phyloP scores from a whole-genome alignment of 78 protist genomes.

The Chrysochromulina tobinii region DNA sequence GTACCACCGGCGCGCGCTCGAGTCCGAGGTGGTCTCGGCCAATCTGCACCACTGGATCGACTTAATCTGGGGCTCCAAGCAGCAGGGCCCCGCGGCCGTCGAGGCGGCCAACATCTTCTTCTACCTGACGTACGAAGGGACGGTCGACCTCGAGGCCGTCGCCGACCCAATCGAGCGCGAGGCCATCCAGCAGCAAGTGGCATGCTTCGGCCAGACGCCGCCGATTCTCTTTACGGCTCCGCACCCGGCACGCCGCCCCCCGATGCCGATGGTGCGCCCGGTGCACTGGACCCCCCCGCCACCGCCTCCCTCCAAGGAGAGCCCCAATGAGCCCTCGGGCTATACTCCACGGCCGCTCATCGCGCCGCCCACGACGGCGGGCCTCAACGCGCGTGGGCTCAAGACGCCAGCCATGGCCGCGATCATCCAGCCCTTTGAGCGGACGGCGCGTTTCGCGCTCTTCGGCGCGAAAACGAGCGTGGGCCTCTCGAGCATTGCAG shows the following conservation, averaged over 20 bases:
- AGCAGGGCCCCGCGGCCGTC: slow-evolving; percentile 68
- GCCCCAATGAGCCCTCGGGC: no score
- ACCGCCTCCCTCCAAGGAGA: no score
- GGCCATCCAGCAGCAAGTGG: not conserved
- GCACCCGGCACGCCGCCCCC: slow-evolving; percentile 70
- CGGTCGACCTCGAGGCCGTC: slow-evolving; percentile 82
- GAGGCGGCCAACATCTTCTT: slow-evolving; percentile 87
- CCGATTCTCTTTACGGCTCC: slow-evolving; percentile 71
- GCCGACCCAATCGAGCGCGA: slow-evolving; percentile 53
- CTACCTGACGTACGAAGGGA: slow-evolving; percentile 91
- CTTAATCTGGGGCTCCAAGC: slow-evolving; percentile 95
- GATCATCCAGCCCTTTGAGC: no score
- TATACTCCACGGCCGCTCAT: no score
- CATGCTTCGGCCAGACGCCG: slow-evolving; percentile 46
- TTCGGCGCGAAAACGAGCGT: no score
- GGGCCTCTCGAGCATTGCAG: no score
- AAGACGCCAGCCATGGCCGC: no score
- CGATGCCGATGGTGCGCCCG: not conserved
- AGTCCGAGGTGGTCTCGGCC: slow-evolving; percentile 81
- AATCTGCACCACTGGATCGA: slow-evolving; percentile 96
- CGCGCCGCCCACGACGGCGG: no score
- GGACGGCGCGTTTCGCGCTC: no score
- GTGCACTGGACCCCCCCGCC: not conserved
- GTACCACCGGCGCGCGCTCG: slow-evolving; percentile 72
- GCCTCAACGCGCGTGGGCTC: no score